Base-by-base conservation (phyloP, 139 green algal genomes). In the Mychonastes homosphaera region DNA sequence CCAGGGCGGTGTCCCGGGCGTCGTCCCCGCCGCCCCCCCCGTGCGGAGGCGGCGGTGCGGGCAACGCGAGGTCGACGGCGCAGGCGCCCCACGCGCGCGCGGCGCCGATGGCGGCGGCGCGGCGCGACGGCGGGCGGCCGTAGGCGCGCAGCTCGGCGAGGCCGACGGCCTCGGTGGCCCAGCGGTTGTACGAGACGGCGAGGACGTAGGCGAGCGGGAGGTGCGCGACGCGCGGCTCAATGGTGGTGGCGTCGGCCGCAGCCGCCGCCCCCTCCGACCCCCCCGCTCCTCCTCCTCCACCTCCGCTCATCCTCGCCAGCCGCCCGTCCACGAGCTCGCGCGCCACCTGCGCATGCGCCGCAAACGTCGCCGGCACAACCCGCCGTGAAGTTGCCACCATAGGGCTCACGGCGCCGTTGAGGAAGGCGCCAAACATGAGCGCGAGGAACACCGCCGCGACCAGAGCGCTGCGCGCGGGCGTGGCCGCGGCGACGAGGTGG, bases 391-490 rank as follows among this genome's bases (percentile, higher is more conserved):
- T n/a, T n/a, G n/a, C n/a, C n/a, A n/a, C n/a, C n/a, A n/a, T n/a
- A n/a, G n/a, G n/a, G n/a, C n/a, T n/a, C n/a, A n/a, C 9, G 6
- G 28, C 7, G 48, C 48, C 48, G 48, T 35, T 55, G 48, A 55
- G 4, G 13, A 55, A 55, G 16, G 48, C 48, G 9, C 48, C 48
- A 26, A 55, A 55, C 27, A 55, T 55, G 48, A 55, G 48, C 8
- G 48, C 28, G 48, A 55, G 7, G 15, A 55, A 55, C 28, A 55
- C 48, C 23, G 23, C 48, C 27, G 48, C 48, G 6, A 55, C 48
- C 16, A 55, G 48, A 13, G 6, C 8, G 15, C 23, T 16, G 27
- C 10, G 48, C 27, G 27, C 27, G 27, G 48, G 48, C 9, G 28
- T 16, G 9, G 10, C 6, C 6, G 48, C 48, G 48, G 9, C 27